These are phyloP conservation scores for Ceratocystis cacaofunesta DNA, from an alignment of 2,329 filamentous ascomycete species.

Conservation along the genomic window DNA sequence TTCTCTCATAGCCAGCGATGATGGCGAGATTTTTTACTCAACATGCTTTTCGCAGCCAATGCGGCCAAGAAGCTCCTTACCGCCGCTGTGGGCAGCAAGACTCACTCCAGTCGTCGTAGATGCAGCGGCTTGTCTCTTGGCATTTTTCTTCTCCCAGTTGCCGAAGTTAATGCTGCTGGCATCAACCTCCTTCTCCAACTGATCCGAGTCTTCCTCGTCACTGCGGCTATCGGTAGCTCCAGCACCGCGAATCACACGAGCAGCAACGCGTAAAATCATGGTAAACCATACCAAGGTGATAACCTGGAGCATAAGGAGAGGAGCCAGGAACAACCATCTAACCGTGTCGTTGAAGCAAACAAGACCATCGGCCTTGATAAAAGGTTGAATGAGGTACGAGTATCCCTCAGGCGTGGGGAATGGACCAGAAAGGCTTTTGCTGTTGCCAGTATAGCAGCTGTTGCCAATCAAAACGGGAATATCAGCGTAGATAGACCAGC, in stretches of 20 bases:
- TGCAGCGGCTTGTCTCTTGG: conserved; percentile 36
- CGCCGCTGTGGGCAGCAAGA: conserved; percentile 55
- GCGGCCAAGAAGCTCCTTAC: conserved; percentile 65
- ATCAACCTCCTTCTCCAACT: conserved; percentile 60
- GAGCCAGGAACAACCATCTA: conserved; percentile 59
- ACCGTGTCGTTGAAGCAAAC: conserved; percentile 69
- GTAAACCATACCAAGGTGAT: conserved; percentile 78
- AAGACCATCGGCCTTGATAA: conserved; percentile 52
- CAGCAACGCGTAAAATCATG: conserved; percentile 73
- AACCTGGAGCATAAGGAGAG: conserved; percentile 63
- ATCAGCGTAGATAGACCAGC: conserved; percentile 66
- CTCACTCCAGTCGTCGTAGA: conserved; percentile 41
- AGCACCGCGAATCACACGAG: conserved; percentile 61
- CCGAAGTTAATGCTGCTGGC: conserved; percentile 56
- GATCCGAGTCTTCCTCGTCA: conserved; percentile 64
- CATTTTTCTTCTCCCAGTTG: conserved; percentile 43
- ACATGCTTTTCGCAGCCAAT: conserved; percentile 68
- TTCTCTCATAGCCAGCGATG: neutral
- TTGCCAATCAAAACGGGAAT: conserved; percentile 45
- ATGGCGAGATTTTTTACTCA: conserved; percentile 7
- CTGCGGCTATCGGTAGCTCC: conserved; percentile 75
- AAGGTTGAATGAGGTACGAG: conserved; percentile 57
- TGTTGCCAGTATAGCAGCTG: conserved; percentile 55
- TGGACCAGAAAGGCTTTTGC: conserved; percentile 40
- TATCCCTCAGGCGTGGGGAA: conserved; percentile 36